Conservation (phyloP, 106 monocot genomes). For the Hemerocallis citrina region DNA sequence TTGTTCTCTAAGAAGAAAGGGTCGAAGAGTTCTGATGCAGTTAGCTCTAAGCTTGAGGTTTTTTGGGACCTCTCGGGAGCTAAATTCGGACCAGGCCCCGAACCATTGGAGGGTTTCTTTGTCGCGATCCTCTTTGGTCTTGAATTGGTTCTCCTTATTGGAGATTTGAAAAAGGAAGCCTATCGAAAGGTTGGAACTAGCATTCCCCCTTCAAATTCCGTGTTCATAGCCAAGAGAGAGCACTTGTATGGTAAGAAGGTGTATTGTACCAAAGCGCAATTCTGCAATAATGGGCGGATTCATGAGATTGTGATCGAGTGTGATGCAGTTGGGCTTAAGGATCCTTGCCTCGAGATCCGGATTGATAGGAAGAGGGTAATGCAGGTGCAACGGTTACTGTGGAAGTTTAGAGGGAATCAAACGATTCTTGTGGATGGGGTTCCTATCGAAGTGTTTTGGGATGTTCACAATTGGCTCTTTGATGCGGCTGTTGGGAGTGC, state of each 20-base stretch:
- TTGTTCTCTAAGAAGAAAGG: constrained; percentile 81
- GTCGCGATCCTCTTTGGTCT: constrained; percentile 46
- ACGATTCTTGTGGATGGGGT: constrained; percentile 67
- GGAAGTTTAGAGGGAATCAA: constrained; percentile 89
- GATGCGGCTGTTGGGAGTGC: constrained; percentile 36
- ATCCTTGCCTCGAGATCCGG: constrained; percentile 61
- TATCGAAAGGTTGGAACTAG: constrained; percentile 27
- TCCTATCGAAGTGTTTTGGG: constrained; percentile 86
- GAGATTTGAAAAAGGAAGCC: constrained; percentile 59
- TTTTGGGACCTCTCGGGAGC: constrained; percentile 78
- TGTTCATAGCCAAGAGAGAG: constrained; percentile 54
- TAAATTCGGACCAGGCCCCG: constrained; percentile 54
- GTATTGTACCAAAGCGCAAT: constrained; percentile 55
- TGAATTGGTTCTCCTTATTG: constrained; percentile 62
- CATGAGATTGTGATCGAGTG: constrained; percentile 74
- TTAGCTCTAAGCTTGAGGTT: constrained; percentile 36
- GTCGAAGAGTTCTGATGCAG: constrained; percentile 35
- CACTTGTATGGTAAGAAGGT: constrained; percentile 72
- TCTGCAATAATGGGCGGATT: constrained; percentile 45
- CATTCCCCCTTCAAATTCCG: constrained; percentile 23
- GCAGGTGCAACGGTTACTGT: constrained; percentile 63
- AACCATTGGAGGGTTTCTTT: constrained; percentile 59
- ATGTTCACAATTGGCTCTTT: constrained; percentile 79
- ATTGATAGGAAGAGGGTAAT: constrained; percentile 72
- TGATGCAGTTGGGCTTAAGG: constrained; percentile 37